Percentiles rank a stretch among this genome's conserved stretches.
These are phyloP conservation scores for Cryptococcus jaspeensis DNA, from an alignment of 1,284 basidiomycete species.

Conservation along the genomic window DNA sequence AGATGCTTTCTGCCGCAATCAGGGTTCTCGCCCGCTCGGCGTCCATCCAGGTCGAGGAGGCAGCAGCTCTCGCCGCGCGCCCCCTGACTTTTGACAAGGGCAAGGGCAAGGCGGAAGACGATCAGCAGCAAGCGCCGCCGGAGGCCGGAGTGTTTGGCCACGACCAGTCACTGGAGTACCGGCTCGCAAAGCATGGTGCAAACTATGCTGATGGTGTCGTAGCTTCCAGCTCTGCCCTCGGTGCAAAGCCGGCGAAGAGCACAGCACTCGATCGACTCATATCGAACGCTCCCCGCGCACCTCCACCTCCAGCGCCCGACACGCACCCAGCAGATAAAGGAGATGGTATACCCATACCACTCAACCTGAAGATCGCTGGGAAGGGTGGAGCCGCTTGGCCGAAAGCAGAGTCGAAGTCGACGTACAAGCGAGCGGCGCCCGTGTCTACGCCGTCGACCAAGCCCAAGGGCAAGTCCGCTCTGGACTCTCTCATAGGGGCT, in stretches of 20 bases:
- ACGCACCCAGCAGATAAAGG: constrained; percentile 12
- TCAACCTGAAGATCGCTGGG: constrained; percentile 3
- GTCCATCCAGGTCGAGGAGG: constrained; percentile 46
- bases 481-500: neutral
- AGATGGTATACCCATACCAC: constrained; percentile 1
- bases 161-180: constrained; percentile 2
- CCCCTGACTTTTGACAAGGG: constrained; percentile 2
- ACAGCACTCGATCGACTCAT: constrained; percentile 8
- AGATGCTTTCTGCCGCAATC: constrained; percentile 34
- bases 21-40: constrained; percentile 44
- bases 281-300: constrained; percentile 3
- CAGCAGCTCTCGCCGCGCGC: constrained; percentile 19
- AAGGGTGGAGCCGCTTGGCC: neutral
- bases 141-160: neutral
- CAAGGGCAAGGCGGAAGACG: constrained; percentile 10
- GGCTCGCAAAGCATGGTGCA: constrained; percentile 1
- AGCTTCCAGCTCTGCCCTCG: neutral
- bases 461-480: neutral
- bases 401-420: too few relatives aligned
- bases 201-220: neutral
- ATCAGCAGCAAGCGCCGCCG: neutral
- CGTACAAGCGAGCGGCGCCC: too few relatives aligned
- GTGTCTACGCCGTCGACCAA: too few relatives aligned
- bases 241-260: neutral
- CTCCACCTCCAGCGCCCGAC: constrained; percentile 12